Conservation (phyloP, 345 rosid species). For the Raphanus raphanistrum region DNA sequence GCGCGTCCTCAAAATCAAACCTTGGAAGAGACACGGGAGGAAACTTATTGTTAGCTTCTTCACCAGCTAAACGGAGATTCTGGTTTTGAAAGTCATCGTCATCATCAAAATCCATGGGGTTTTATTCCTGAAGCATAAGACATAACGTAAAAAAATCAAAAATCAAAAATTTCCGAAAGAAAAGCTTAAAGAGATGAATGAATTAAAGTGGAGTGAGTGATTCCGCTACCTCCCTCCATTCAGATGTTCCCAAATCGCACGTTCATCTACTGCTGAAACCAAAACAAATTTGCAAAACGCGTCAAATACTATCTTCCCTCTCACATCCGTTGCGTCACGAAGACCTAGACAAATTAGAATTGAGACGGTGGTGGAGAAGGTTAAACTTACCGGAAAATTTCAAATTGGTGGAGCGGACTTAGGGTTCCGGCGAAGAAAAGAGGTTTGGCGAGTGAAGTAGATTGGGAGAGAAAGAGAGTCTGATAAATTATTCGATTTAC, state of each 20-base stretch:
- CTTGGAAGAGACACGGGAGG: neutral
- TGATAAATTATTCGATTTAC: neutral
- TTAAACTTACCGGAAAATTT: neutral
- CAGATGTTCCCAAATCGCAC: neutral
- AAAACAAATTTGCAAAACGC: neutral
- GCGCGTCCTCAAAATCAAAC: neutral
- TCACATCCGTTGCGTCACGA: neutral
- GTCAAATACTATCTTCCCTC: neutral
- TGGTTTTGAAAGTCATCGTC: neutral
- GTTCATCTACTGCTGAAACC: neutral
- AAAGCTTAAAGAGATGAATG: neutral
- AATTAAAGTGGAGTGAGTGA: no score
- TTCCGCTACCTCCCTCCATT: neutral
- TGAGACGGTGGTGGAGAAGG: neutral
- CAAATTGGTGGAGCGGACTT: neutral
- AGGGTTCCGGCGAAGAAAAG: slow-evolving; percentile 2
- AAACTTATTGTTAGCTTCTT: neutral
- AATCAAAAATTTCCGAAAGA: neutral
- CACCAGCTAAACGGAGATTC: neutral
- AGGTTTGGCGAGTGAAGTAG: neutral
- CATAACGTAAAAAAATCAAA: neutral
- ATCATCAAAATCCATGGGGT: neutral
- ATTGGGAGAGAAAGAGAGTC: neutral
- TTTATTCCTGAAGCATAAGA: neutral
- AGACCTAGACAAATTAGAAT: neutral